Evolutionary conservation across 139 green algal genomes (phyloP).

Genomic region (Spirogloea muscicola): DNA sequence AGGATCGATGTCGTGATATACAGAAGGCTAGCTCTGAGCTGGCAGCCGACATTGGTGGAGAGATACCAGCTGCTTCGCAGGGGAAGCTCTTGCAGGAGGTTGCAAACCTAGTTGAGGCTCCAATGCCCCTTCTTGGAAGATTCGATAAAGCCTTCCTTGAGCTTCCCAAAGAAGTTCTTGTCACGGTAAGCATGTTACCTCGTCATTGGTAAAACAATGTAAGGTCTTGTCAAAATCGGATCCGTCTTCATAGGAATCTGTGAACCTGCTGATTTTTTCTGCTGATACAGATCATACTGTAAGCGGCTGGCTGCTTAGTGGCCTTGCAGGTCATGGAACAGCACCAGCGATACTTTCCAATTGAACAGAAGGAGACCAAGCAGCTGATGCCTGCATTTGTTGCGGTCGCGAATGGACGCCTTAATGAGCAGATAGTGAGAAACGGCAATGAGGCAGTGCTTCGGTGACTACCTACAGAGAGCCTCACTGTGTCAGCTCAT

Average conservation of each 20-base stretch:
- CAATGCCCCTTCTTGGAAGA: constrained; percentile 67
- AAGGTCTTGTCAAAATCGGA: too few relatives aligned
- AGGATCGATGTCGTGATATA: constrained; percentile 61
- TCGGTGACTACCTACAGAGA: constrained; percentile 20
- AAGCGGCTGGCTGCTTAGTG: too few relatives aligned
- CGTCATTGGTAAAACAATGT: too few relatives aligned
- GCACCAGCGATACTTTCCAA: constrained; percentile 99
- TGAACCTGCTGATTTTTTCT: too few relatives aligned
- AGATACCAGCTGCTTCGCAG: constrained; percentile 60
- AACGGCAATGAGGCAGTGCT: constrained; percentile 93
- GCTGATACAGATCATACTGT: too few relatives aligned
- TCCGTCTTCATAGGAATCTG: too few relatives aligned
- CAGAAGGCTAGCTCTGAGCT: constrained; percentile 58
- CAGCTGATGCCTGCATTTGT: constrained; percentile 85
- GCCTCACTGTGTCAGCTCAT: too few relatives aligned
- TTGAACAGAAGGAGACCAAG: constrained; percentile 57
- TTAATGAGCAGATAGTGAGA: constrained; percentile 69
- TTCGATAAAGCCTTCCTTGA: constrained; percentile 81
- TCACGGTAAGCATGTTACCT: too few relatives aligned
- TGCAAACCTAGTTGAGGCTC: constrained; percentile 85
- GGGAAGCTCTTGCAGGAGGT: constrained; percentile 73
- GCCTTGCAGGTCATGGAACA: too few relatives aligned
- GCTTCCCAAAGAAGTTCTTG: constrained; percentile 90
- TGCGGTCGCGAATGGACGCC: constrained; percentile 86
- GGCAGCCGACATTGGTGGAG: constrained; percentile 46